A percentile compares a stretch with the other conserved stretches of the same genome.
Conservation (phyloP, 805 yeast species). For the Maudiozyma pseudohumilis region DNA sequence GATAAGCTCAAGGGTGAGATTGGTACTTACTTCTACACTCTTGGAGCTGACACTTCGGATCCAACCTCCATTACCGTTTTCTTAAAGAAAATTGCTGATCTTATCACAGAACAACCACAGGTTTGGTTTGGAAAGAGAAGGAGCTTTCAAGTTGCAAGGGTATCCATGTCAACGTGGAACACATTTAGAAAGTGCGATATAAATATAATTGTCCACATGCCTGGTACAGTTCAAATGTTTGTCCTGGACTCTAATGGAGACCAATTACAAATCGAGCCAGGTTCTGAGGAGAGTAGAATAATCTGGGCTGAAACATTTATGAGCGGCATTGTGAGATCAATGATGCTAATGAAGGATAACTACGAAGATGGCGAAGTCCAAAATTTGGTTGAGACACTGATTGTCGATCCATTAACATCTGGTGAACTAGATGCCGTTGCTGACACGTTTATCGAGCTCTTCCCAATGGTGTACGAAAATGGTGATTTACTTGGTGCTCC, state of each 20-base stretch:
- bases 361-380: slow-evolving; percentile 63
- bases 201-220: slow-evolving; percentile 62
- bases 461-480: slow-evolving; percentile 26
- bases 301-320: slow-evolving; percentile 47
- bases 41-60: slow-evolving; percentile 68
- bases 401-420: slow-evolving; percentile 59
- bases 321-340: slow-evolving; percentile 62
- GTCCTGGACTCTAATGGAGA: slow-evolving; percentile 26
- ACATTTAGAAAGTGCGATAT: slow-evolving; percentile 54
- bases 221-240: slow-evolving; percentile 57
- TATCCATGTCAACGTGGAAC: slow-evolving; percentile 59
- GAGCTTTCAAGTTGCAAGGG: slow-evolving; percentile 60
- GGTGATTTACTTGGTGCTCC: slow-evolving; percentile 28
- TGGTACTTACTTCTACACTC: slow-evolving; percentile 65
- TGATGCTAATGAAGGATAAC: slow-evolving; percentile 33
- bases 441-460: slow-evolving; percentile 24
- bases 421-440: slow-evolving; percentile 27
- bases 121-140: slow-evolving; percentile 73
- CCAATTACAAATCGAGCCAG: slow-evolving; percentile 16
- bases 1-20: slow-evolving; percentile 39
- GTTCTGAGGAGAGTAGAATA: slow-evolving; percentile 41
- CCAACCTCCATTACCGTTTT: slow-evolving; percentile 73
- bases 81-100: slow-evolving; percentile 54
- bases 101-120: slow-evolving; percentile 53
- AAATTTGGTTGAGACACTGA: slow-evolving; percentile 73